Base-by-base conservation (phyloP, 192 early-diverging fungal species). In the Mortierella antarctica region DNA sequence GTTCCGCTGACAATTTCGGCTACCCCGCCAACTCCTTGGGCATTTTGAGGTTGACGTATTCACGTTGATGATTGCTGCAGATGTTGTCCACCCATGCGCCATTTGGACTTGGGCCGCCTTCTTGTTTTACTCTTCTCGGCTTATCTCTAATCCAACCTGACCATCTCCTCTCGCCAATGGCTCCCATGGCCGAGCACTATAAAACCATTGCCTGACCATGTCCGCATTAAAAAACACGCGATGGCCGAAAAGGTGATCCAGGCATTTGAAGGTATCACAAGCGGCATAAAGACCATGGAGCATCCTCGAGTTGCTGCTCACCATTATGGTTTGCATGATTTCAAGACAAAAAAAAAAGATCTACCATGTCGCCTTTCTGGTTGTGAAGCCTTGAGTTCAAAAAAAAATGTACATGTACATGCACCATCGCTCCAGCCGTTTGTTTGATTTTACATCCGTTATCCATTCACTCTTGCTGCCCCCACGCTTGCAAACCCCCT, bases 291-390 rank as follows among this genome's bases (percentile, higher is more conserved):
- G 57, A 56, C 13, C 7, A 40, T 12, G 13, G 57, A 58, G 10
- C 9, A 41, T 17, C 57, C 12, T 9, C 31, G 5, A 41, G 9
- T 31, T 58, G 39, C 23, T 58, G 57, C 57, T 58, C 57, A 40
- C 57, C 57, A 58, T 21, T 58, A 58, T 58, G 57, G 57, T 58
- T 58, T 58, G 57, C 57, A 58, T 58, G 57, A 58, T 41, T 58
- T 31, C 57, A 7, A 17, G 57, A 58, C 57, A 41, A 41, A 40
- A 58, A 58, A 57, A 44, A 58, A 40, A 58, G 57, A 58, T 58
- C 31, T 13, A 41, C 57, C 41, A 58, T 39, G 31, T 23, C n/a
- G 17, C 57, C 39, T 13, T 63, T 50, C 23, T 63, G 49, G n/a
- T 62, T 8, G 23, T 62, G 60, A 18, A 18, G n/a, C 60, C 57